Conservation (phyloP, 2,329 filamentous ascomycete species). For the Colletotrichum sp. region DNA sequence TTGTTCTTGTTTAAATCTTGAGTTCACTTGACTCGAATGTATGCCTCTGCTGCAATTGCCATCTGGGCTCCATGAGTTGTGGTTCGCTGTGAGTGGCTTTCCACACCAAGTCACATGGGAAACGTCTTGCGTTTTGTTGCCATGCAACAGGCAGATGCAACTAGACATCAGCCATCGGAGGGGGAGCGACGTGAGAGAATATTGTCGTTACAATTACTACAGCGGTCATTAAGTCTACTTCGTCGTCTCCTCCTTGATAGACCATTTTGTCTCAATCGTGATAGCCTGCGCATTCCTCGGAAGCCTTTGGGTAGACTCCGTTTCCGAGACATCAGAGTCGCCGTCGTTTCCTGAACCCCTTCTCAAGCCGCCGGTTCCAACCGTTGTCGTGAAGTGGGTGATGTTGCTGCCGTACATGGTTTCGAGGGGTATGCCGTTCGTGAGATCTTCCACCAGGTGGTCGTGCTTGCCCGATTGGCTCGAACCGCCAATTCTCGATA, state of each 20-base stretch:
- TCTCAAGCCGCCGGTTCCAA: not conserved
- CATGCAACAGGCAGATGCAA: not conserved
- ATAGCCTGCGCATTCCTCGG: constrained; percentile 4
- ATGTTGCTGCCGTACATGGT: constrained; percentile 4
- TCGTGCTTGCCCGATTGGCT: constrained; percentile 3
- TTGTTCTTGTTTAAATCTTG: not conserved
- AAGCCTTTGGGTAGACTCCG: not conserved
- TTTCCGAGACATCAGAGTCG: not conserved
- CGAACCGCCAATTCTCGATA: not conserved
- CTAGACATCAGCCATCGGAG: not conserved
- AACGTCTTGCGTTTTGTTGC: not conserved
- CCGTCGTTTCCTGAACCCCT: not conserved
- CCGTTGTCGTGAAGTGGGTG: not conserved
- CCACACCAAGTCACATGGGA: not conserved
- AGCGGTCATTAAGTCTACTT: not conserved
- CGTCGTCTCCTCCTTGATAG: constrained; percentile 3
- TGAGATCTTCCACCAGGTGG: constrained; percentile 8
- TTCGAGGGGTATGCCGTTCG: constrained; percentile 4
- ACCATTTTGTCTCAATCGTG: constrained; percentile 9
- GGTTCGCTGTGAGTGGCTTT: not conserved
- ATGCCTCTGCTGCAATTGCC: not conserved
- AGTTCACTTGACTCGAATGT: not conserved
- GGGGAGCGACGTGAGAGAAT: not conserved
- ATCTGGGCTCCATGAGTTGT: no score
- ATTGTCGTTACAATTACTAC: not conserved